Evolutionary conservation across 495 filamentous ascomycete genomes (phyloP), one percentile per base, ranked within the genome.

Genomic region (Penicillium canescens): DNA sequence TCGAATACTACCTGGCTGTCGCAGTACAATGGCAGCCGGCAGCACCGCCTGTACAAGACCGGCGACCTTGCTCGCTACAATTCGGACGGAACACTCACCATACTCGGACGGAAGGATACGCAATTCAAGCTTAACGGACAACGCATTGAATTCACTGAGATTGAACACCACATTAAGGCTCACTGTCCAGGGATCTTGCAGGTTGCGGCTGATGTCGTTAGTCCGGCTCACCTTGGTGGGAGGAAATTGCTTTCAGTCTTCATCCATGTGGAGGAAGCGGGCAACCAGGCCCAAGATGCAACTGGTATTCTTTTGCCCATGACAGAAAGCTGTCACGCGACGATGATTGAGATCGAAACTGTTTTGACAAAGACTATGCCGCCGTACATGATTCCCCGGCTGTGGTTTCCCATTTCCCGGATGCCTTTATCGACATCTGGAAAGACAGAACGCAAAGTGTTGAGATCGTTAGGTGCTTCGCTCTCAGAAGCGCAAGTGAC

Each of bases 41-140:
- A 42, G 10, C 45, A 21, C 11, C 50, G 35, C 11, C 47, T 82
- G 3, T 83, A 79, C 54, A 66, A 70, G 16, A 83, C 80, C 10
- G 80, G 80, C 10, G 81, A 84, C 57, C 56, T 80, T 11, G 79
- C 73, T 18, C 70, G 67, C 18, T 66, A 73, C 39, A 26, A 71
- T 11, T 49, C 51, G 5, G 68, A 76, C 42, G 78, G 72, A 0
- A 66, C 62, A 6, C 58, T 83, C 7, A 54, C 65, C 16, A 70
- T 80, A 41, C 21, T 69, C 14, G 69, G 69, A 16, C 60, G 70
- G 13, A 58, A 50, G 6, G 69, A 69, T 54, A 61, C 61, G 16
- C 61, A 70, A 23, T 50, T 72, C 39, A 74, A 74, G 38, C 38
- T 74, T 4, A 60, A 61, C 14, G 71, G 71, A 4, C 69, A 72